These are phyloP conservation scores for Pseudozyma pruni DNA, from an alignment of 1,284 basidiomycete species.

Conservation along the genomic window DNA sequence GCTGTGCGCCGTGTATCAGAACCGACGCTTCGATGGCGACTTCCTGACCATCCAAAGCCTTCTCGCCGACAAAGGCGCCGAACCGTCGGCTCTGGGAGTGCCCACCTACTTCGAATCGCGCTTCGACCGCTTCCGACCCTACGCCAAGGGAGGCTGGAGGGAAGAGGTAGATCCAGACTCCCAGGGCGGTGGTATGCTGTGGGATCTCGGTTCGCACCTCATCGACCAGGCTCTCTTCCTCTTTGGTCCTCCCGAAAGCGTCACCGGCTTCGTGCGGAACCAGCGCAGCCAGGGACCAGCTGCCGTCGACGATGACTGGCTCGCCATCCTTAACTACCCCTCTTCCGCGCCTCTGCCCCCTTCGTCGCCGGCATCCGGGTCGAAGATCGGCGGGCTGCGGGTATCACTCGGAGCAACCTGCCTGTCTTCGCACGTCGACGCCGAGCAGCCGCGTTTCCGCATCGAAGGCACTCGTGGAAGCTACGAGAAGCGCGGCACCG, in stretches of 20 bases:
- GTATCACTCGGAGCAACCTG: constrained; percentile 58
- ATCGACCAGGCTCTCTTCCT: constrained; percentile 63
- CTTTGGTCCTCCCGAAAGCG: constrained; percentile 59
- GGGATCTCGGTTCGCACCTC: constrained; percentile 64
- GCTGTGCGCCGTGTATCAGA: constrained; percentile 65
- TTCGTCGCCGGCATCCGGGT: constrained; percentile 49
- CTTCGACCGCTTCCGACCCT: constrained; percentile 64
- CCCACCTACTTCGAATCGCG: constrained; percentile 62
- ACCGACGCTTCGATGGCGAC: constrained; percentile 64
- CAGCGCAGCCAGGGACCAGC: constrained; percentile 54
- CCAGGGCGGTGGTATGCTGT: constrained; percentile 64
- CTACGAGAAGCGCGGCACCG: constrained; percentile 62
- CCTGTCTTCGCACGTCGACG: constrained; percentile 58
- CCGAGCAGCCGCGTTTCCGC: constrained; percentile 60
- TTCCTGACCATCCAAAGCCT: constrained; percentile 62
- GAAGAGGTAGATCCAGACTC: constrained; percentile 58
- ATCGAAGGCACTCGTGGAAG: constrained; percentile 60
- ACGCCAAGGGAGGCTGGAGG: constrained; percentile 64
- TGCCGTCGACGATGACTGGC: constrained; percentile 65
- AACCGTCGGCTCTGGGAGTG: constrained; percentile 58
- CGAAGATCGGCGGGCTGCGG: constrained; percentile 54
- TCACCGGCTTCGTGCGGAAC: constrained; percentile 58
- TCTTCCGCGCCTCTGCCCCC: constrained; percentile 45
- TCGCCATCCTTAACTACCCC: constrained; percentile 59
- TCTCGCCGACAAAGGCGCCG: constrained; percentile 39